phyloP scores from a whole-genome alignment of 208 protist species.

The Acanthamoeba culbertsoni region DNA sequence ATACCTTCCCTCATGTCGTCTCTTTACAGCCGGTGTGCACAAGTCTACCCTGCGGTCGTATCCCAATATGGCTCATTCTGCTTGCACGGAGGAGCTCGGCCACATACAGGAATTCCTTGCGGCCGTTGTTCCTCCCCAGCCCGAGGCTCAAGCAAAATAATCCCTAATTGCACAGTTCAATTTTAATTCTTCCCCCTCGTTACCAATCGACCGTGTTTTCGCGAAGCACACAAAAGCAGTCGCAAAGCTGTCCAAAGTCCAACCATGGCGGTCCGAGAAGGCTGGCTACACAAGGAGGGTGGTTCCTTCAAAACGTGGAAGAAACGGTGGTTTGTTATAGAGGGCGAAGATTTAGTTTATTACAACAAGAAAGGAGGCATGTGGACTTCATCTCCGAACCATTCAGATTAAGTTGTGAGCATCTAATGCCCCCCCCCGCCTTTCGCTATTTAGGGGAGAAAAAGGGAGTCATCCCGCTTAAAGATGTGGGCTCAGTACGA shows the following conservation, averaged over 20 bases:
- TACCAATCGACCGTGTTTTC: too few relatives aligned
- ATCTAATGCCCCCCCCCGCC: too few relatives aligned
- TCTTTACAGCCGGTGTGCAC: not conserved
- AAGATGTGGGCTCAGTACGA: not conserved
- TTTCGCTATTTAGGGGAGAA: not conserved
- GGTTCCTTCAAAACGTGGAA: conserved; percentile 1
- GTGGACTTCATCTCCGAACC: too few relatives aligned
- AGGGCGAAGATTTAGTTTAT: not conserved
- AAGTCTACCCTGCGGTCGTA: not conserved
- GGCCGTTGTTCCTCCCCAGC: not conserved
- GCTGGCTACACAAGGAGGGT: not conserved
- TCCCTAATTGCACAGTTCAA: too few relatives aligned
- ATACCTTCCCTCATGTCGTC: not conserved
- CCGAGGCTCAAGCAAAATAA: too few relatives aligned
- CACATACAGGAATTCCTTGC: not conserved
- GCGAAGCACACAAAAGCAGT: too few relatives aligned
- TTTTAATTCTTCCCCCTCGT: too few relatives aligned
- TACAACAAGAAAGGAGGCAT: conserved; percentile 35
- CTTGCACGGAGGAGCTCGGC: not conserved
- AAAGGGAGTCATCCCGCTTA: not conserved
- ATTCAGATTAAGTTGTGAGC: too few relatives aligned
- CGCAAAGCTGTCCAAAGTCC: too few relatives aligned
- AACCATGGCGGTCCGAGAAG: not conserved
- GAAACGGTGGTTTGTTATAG: not conserved
- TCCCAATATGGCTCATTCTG: not conserved